phyloP scores from a whole-genome alignment of 306 rosid species.

The Ziziphus jujuba region DNA sequence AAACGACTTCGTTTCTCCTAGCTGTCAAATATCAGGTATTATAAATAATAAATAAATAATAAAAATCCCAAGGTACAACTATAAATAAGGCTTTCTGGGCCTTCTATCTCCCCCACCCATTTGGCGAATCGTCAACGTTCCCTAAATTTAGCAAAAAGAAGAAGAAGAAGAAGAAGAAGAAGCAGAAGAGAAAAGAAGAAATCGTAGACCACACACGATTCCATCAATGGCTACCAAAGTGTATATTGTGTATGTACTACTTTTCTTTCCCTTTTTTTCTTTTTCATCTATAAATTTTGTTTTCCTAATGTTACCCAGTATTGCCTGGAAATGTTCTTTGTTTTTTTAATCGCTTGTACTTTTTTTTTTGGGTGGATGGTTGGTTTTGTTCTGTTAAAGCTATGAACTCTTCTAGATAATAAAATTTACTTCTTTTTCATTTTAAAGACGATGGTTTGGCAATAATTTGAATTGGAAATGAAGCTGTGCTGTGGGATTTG shows the following conservation, averaged over 20 bases:
- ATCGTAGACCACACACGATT: constrained; percentile 13
- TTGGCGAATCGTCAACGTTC: constrained; percentile 27
- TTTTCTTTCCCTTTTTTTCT: not conserved
- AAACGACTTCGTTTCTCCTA: constrained; percentile 10
- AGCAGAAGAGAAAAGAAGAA: constrained; percentile 8
- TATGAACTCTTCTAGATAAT: constrained; percentile 1
- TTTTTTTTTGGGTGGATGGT: constrained; percentile 9
- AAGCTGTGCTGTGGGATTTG: not conserved
- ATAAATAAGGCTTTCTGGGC: constrained; percentile 22
- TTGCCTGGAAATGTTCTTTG: constrained; percentile 14
- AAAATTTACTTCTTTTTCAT: not conserved
- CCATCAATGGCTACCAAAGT: constrained; percentile 84
- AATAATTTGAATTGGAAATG: not conserved
- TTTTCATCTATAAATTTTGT: too few species aligned
- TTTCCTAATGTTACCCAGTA: not conserved
- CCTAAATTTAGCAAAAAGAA: not conserved
- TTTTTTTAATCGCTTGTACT: constrained; percentile 25
- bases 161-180: not conserved
- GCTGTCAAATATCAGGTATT: not conserved
- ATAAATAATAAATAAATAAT: not conserved
- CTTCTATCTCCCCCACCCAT: not conserved
- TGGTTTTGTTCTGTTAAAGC: constrained; percentile 12
- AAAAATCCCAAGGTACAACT: not conserved
- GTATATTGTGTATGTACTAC: constrained; percentile 76
- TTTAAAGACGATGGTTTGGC: not conserved